Percentiles rank a stretch among this genome's conserved stretches.
These are phyloP conservation scores for Boletus rubescentipes DNA, from an alignment of 768 basidiomycete genomes.

Conservation along the genomic window DNA sequence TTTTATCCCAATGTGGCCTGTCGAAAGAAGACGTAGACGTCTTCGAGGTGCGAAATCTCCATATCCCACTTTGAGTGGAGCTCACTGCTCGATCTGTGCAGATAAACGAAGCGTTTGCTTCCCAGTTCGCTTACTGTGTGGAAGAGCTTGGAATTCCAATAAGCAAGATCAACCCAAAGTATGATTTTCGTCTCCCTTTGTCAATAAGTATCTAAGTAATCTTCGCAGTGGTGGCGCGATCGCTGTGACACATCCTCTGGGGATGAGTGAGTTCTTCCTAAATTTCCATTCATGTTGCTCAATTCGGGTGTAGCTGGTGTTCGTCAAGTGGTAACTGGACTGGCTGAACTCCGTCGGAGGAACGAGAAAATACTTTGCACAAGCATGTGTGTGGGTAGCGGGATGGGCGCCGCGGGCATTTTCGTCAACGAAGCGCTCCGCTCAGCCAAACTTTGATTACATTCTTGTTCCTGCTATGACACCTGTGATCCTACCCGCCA, in stretches of 20 bases:
- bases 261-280: constrained; percentile 62
- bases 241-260: constrained; percentile 77
- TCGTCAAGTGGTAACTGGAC: constrained; percentile 86
- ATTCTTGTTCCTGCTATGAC: neutral
- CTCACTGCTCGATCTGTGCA: constrained; percentile 26
- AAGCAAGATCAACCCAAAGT: constrained; percentile 85
- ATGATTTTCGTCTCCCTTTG: constrained; percentile 27
- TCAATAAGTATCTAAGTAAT: neutral
- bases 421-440: constrained; percentile 65
- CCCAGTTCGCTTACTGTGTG: constrained; percentile 91
- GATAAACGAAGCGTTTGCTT: constrained; percentile 92
- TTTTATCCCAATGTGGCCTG: constrained; percentile 60
- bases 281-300: constrained; percentile 10
- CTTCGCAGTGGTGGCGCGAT: constrained; percentile 75
- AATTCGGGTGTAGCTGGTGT: constrained; percentile 58
- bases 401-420: constrained; percentile 85
- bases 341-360: constrained; percentile 73
- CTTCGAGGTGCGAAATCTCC: constrained; percentile 55
- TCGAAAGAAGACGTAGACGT: constrained; percentile 72
- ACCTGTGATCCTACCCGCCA: neutral
- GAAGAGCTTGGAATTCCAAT: constrained; percentile 75
- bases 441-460: constrained; percentile 26
- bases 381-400: constrained; percentile 80
- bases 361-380: constrained; percentile 75
- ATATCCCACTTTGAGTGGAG: neutral